phyloP scores from a whole-genome alignment of 2,329 filamentous ascomycete species.

The Neonectria sp. region DNA sequence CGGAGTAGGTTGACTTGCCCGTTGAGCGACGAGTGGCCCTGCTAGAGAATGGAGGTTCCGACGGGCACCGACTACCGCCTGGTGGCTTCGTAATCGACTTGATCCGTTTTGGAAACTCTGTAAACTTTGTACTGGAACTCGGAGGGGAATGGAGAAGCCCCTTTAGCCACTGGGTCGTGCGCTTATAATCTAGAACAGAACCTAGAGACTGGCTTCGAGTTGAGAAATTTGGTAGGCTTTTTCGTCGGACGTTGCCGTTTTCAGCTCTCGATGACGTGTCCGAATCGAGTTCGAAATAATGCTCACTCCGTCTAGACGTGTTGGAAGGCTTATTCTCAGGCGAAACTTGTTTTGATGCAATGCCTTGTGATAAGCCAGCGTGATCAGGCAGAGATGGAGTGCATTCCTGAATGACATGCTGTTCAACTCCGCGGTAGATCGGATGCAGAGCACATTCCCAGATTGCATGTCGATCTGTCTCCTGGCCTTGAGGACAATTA shows the following conservation, averaged over 20 bases:
- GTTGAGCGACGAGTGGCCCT: constrained; percentile 38
- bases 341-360: neutral
- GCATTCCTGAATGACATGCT: constrained; percentile 9
- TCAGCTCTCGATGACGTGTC: constrained; percentile 23
- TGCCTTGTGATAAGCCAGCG: neutral
- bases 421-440: constrained; percentile 13
- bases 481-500: neutral
- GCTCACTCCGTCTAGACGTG: neutral
- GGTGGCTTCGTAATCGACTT: constrained; percentile 26
- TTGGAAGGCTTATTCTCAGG: neutral
- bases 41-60: constrained; percentile 41
- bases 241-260: neutral
- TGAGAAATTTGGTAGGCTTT: constrained; percentile 25
- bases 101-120: constrained; percentile 42
- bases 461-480: constrained; percentile 7
- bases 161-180: constrained; percentile 54
- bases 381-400: neutral
- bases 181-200: constrained; percentile 52
- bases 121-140: constrained; percentile 46
- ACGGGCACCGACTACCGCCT: constrained; percentile 37
- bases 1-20: constrained; percentile 36
- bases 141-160: constrained; percentile 49
- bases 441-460: constrained; percentile 21
- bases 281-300: constrained; percentile 17
- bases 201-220: constrained; percentile 45